These are phyloP conservation scores for Vigna radiata DNA, from an alignment of 306 rosid genomes.

Conservation along the genomic window DNA sequence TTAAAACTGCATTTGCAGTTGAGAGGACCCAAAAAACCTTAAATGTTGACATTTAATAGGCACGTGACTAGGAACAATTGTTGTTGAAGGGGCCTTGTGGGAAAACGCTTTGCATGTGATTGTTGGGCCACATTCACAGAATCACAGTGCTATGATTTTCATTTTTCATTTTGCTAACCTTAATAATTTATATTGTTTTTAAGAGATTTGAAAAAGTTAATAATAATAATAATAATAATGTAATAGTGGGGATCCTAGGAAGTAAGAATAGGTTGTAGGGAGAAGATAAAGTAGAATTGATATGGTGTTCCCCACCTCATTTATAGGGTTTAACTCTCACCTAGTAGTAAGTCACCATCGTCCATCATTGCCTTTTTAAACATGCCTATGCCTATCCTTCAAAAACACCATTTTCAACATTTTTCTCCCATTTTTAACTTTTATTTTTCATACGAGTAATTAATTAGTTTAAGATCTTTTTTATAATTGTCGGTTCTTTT, in stretches of 20 bases:
- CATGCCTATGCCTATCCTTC: background rate
- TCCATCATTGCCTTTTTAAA: background rate
- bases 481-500: too few relatives aligned
- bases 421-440: too few relatives aligned
- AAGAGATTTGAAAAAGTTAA: background rate
- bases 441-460: too few relatives aligned
- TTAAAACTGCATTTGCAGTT: conserved; percentile 19
- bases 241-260: background rate
- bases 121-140: conserved; percentile 50
- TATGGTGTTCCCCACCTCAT: conserved; percentile 1
- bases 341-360: background rate
- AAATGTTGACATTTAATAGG: conserved; percentile 65
- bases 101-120: conserved; percentile 80
- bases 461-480: too few relatives aligned
- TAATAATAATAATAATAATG: background rate
- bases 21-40: conserved; percentile 51
- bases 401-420: background rate
- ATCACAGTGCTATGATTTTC: background rate
- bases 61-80: conserved; percentile 71
- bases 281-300: background rate
- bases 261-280: background rate
- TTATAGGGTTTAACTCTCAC: conserved; percentile 22
- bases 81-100: conserved; percentile 49
- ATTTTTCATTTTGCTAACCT: background rate
- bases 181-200: background rate